Percentiles rank a stretch among this genome's conserved stretches.
These are phyloP conservation scores for Lyophyllum semitale DNA, from an alignment of 768 basidiomycete genomes.

Conservation along the genomic window DNA sequence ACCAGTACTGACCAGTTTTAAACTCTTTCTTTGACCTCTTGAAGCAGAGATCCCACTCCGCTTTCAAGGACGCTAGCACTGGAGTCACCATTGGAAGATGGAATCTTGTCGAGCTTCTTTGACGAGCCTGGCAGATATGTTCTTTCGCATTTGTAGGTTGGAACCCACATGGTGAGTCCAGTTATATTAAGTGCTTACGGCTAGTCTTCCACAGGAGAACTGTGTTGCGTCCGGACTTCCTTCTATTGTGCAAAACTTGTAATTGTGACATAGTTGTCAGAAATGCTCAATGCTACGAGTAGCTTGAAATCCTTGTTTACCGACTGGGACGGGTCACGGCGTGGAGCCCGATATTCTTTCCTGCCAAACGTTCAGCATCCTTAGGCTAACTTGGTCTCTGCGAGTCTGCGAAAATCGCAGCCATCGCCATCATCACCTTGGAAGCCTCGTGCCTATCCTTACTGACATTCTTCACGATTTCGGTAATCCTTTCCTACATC, in stretches of 20 bases:
- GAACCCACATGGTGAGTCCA: background rate
- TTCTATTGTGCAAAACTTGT: background rate
- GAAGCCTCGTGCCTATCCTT: background rate
- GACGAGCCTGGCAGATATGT: no score
- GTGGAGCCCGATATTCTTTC: background rate
- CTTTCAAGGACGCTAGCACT: no score
- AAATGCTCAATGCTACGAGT: background rate
- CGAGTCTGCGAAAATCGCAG: background rate
- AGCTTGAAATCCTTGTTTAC: background rate
- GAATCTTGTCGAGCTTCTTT: no score
- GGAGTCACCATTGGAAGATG: no score
- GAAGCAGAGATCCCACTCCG: no score
- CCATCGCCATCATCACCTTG: background rate
- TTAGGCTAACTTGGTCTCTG: background rate
- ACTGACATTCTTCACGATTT: background rate
- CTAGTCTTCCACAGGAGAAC: no score
- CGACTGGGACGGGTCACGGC: background rate
- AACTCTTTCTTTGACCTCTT: no score
- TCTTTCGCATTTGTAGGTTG: background rate
- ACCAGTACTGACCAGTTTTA: no score
- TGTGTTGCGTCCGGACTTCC: no score
- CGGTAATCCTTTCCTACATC: background rate
- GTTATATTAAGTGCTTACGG: background rate
- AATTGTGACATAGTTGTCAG: background rate
- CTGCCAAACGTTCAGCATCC: background rate